A percentile compares a stretch with the other conserved stretches of the same genome.
These are phyloP conservation scores for Yamadazyma atlantica DNA, from an alignment of 1,139 yeast species.

Conservation along the genomic window DNA sequence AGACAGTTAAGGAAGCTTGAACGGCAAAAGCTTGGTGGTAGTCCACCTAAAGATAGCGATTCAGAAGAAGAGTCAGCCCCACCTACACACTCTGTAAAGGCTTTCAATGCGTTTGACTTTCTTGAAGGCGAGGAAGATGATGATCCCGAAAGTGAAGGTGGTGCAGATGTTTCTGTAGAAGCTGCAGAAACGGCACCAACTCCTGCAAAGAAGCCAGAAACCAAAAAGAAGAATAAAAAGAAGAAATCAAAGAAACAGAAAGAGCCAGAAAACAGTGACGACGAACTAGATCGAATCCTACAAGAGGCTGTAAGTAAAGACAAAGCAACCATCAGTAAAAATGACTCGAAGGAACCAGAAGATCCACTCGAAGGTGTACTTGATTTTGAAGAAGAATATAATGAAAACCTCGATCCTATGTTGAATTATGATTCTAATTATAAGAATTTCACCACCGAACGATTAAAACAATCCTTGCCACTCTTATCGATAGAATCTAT, in stretches of 20 bases:
- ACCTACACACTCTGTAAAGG: constrained; percentile 18
- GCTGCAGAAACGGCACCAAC: no score
- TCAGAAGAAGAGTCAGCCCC: constrained; percentile 16
- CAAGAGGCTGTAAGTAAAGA: constrained; percentile 37
- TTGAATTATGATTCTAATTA: constrained; percentile 39
- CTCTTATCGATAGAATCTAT: constrained; percentile 45
- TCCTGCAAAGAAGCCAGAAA: constrained; percentile 12
- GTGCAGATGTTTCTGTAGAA: no score
- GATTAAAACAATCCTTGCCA: constrained; percentile 36
- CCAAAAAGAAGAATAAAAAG: constrained; percentile 18
- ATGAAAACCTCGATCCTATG: constrained; percentile 35
- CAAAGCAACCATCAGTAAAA: constrained; percentile 21
- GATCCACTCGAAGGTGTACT: constrained; percentile 19
- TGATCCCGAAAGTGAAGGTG: constrained; percentile 14
- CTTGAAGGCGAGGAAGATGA: constrained; percentile 42
- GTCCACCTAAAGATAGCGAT: constrained; percentile 6
- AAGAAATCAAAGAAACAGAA: constrained; percentile 21
- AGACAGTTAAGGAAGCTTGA: constrained; percentile 60
- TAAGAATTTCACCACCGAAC: constrained; percentile 43
- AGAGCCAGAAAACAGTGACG: constrained; percentile 30
- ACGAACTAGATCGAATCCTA: constrained; percentile 41
- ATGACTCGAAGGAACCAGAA: constrained; percentile 3
- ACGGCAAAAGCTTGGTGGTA: constrained; percentile 33
- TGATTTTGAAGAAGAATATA: constrained; percentile 33
- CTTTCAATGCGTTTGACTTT: constrained; percentile 55